Evolutionary conservation across 2,329 filamentous ascomycete genomes (phyloP), one percentile per base, ranked within the genome.

Genomic region (Diplodia sapinea): DNA sequence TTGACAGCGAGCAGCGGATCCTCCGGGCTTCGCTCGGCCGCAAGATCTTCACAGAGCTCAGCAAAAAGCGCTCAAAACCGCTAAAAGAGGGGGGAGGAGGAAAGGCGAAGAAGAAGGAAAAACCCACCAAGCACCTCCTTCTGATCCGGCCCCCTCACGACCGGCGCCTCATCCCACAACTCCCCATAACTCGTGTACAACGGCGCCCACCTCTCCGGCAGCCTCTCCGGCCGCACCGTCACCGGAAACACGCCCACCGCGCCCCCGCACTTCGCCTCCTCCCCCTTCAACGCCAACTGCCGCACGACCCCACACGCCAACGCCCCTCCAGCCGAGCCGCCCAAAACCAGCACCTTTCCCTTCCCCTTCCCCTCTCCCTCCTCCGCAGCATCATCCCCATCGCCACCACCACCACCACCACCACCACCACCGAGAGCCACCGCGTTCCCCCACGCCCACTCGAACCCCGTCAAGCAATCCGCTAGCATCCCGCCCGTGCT

Each of bases 401-500:
- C n/a, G n/a, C n/a, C n/a, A 23, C 23, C 50, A 12, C 5, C 31
- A 33, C 5, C 31, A 33, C 31, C 31, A 33, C 31, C 31, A 33
- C 31, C 31, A 8, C 31, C 31, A 7, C 31, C 31, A 7, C 31
- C 31, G 31, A 33, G 31, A 33, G 5, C 4, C 31, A 1, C 31
- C 31, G 33, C 54, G 8, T 38, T 36, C 23, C 9, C 15, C 23
- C 56, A 43, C 20, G 52, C 55, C 70, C 70, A 72, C 9, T 23
- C 9, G 52, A 63, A 68, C 17, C 62, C 70, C 9, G 17, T 12
- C n/a, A 61, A 51, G 55, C 51, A 69, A 70, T 79, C 76, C 9
- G 77, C 73, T 13, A 78, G 70, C 49, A 72, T 71, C n/a, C 70
- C 70, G n/a, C 74, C 73, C 40, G 73, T 68, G 56, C 73, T 72